These are phyloP conservation scores for Rhododendron henanense DNA, from an alignment of 148 eudicot genomes.

Conservation along the genomic window DNA sequence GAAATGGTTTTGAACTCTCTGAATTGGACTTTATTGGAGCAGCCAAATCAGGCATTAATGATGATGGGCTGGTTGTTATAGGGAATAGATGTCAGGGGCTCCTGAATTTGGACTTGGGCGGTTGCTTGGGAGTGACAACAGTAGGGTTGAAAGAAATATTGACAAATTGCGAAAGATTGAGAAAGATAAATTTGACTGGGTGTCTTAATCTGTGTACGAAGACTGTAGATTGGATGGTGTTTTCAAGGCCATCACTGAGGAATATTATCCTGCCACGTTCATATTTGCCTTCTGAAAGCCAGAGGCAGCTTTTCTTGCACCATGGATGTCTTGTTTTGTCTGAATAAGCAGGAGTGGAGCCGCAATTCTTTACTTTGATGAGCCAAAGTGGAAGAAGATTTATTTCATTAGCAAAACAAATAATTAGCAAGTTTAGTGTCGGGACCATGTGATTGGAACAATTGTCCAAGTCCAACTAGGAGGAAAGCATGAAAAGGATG, in stretches of 20 bases:
- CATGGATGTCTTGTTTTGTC: slow-evolving; percentile 50
- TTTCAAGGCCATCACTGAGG: slow-evolving; percentile 35
- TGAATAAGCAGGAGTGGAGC: too few relatives aligned
- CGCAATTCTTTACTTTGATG: too few relatives aligned
- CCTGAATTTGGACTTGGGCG: slow-evolving; percentile 37
- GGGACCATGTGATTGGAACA: slow-evolving; percentile 24
- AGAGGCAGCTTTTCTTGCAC: slow-evolving; percentile 34
- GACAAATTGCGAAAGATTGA: slow-evolving; percentile 38
- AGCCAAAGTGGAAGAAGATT: too few relatives aligned
- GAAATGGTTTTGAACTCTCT: slow-evolving; percentile 36
- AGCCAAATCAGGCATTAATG: slow-evolving; percentile 17
- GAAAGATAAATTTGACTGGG: slow-evolving; percentile 41
- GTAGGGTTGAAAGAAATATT: slow-evolving; percentile 15
- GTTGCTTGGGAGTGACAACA: slow-evolving; percentile 41
- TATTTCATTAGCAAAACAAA: too few relatives aligned
- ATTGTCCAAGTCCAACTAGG: background rate
- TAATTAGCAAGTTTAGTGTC: slow-evolving; percentile 46
- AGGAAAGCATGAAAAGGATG: background rate
- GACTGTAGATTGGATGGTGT: slow-evolving; percentile 16
- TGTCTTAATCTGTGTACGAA: slow-evolving; percentile 34
- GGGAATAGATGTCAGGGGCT: slow-evolving; percentile 49
- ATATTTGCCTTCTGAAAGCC: slow-evolving; percentile 15
- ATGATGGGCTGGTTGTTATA: slow-evolving; percentile 43
- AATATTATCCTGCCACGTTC: slow-evolving; percentile 44
- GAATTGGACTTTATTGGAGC: slow-evolving; percentile 22